Evolutionary conservation across 2,329 filamentous ascomycete species (phyloP).

Genomic region (Colletotrichum costaricense): DNA sequence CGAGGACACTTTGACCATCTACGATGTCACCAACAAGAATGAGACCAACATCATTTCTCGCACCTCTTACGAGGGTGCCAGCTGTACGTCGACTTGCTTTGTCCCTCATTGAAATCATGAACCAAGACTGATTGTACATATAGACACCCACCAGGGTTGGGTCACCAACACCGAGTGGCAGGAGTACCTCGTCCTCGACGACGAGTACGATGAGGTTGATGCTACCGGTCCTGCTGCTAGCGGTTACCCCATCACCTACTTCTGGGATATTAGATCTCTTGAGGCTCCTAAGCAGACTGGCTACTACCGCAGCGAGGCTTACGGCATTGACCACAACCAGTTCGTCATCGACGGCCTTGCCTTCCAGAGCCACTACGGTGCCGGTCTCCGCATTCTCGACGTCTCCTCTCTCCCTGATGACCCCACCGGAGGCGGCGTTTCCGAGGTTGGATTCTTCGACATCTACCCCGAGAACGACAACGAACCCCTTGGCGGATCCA

Average conservation of each 20-base stretch:
- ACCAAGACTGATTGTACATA: constrained; percentile 41
- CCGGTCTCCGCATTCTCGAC: constrained; percentile 52
- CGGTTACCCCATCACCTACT: constrained; percentile 58
- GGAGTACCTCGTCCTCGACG: constrained; percentile 50
- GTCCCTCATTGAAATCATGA: not conserved
- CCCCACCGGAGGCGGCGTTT: constrained; percentile 51
- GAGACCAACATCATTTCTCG: constrained; percentile 59
- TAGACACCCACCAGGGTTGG: constrained; percentile 67
- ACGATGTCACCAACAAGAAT: constrained; percentile 62
- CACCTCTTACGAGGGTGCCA: constrained; percentile 63
- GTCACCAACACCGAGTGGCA: constrained; percentile 56
- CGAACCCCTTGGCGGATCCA: constrained; percentile 34
- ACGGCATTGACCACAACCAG: constrained; percentile 57
- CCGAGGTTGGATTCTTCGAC: constrained; percentile 57
- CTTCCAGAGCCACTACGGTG: constrained; percentile 59
- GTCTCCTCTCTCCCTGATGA: constrained; percentile 44
- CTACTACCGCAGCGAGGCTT: constrained; percentile 48
- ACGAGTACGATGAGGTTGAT: constrained; percentile 59
- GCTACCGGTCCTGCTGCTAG: constrained; percentile 46
- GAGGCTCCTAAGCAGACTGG: constrained; percentile 54
- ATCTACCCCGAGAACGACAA: constrained; percentile 50
- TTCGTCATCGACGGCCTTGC: constrained; percentile 53
- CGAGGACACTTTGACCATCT: constrained; percentile 61
- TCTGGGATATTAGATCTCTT: constrained; percentile 57
- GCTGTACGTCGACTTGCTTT: not conserved